A percentile compares a stretch with the other conserved stretches of the same genome.
These are phyloP conservation scores for Gossypium thurberi DNA, from an alignment of 345 rosid species.

Conservation along the genomic window DNA sequence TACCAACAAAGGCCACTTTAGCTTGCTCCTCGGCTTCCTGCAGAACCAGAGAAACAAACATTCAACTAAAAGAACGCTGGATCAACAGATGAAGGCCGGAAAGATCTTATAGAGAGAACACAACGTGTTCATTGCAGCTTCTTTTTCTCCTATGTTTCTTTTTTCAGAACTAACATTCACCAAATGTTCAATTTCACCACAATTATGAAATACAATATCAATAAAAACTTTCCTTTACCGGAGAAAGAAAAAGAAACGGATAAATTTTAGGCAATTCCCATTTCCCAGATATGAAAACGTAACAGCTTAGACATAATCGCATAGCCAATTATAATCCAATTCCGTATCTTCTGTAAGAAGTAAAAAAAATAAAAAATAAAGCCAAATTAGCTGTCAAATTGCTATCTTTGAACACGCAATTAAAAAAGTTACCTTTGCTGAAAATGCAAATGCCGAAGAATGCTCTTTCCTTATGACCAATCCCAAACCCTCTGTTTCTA, in stretches of 20 bases:
- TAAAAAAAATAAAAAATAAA: background rate
- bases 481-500: constrained; percentile 17
- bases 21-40: constrained; percentile 26
- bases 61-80: background rate
- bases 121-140: background rate
- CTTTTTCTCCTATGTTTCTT: background rate
- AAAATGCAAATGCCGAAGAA: constrained; percentile 32
- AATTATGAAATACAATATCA: background rate
- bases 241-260: background rate
- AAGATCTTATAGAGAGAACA: background rate
- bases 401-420: background rate
- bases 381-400: background rate
- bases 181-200: background rate
- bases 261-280: constrained; percentile 1
- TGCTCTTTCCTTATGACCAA: constrained; percentile 23
- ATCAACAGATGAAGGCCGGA: background rate
- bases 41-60: constrained; percentile 9
- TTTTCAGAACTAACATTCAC: background rate
- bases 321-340: constrained; percentile 4
- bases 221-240: background rate
- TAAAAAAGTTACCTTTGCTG: constrained; percentile 23
- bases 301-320: background rate
- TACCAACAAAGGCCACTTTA: constrained; percentile 28
- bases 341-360: background rate
- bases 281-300: constrained; percentile 15